Evolutionary conservation across 257 asterid genomes (phyloP), one percentile per base, ranked within the genome.

Genomic region (Sherardia arvensis): DNA sequence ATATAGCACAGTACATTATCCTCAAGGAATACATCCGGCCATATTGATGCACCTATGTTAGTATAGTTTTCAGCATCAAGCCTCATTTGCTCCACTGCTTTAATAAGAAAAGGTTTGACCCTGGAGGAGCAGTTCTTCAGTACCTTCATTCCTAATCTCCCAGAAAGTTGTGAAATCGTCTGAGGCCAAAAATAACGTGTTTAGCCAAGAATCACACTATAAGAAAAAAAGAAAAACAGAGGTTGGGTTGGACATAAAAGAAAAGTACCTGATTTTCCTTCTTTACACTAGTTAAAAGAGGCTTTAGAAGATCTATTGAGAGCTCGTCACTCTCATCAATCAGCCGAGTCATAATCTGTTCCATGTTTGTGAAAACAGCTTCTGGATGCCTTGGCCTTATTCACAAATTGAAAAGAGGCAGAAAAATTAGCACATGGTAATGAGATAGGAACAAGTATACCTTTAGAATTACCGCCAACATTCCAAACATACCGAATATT

Each of bases 281-380:
- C 63, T 61, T 66, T 30, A 76, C 75, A 59, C 80, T 73, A 65
- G 71, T 53, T 34, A 80, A 65, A 62, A 80, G 77, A 40, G 73
- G 65, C 68, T 43, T 70, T 33, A 80, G 40, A 33, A 76, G 78
- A 61, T 66, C 80, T 10, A 63, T 28, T 32, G 78, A 69, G 45
- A 76, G 61, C 18, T 80, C 80, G 61, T 80, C 78, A 60, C 78
- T 68, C 58, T 69, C 79, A 6, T 66, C 69, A 59, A 80, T 61
- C 40, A 77, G 64, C 74, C 51, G 62, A 49, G 59, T 71, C 81
- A 80, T 80, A 66, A 80, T 71, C 10, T 34, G 57, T 64, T 76
- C 80, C 85, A 80, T 80, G 76, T 65, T 65, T 20, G 30, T 58
- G 69, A 71, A 66, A 59, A 74, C 74, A 43, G 40, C 70, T 53